Evolutionary conservation across 2,329 filamentous ascomycete genomes (phyloP).

Genomic region (Exophiala sp.): DNA sequence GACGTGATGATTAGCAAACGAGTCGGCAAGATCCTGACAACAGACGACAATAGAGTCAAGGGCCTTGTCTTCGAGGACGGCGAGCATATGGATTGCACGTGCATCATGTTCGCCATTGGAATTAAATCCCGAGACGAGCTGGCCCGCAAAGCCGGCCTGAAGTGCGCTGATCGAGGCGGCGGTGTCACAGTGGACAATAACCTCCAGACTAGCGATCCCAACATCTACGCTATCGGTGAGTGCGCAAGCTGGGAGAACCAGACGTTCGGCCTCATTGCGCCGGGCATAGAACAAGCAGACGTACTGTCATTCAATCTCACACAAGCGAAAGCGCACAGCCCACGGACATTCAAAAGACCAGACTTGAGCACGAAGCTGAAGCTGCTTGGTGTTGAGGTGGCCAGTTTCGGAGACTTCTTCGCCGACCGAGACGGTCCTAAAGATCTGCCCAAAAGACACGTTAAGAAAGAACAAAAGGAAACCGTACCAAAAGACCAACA

Average conservation of each 20-base stretch:
- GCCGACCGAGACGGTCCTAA: conserved; percentile 80
- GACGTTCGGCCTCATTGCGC: conserved; percentile 83
- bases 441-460: conserved; percentile 60
- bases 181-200: conserved; percentile 66
- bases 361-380: conserved; percentile 91
- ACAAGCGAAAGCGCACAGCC: conserved; percentile 68
- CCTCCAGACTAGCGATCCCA: conserved; percentile 65
- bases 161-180: conserved; percentile 68
- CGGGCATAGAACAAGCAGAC: conserved; percentile 89
- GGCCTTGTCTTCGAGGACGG: conserved; percentile 80
- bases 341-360: conserved; percentile 70
- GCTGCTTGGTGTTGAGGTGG: conserved; percentile 83
- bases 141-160: conserved; percentile 65
- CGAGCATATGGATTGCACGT: conserved; percentile 70
- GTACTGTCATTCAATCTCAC: conserved; percentile 88
- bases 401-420: conserved; percentile 91
- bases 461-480: conserved; percentile 39
- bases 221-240: conserved; percentile 85
- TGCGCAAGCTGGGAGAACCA: conserved; percentile 86
- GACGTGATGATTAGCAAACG: conserved; percentile 76
- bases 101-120: conserved; percentile 86
- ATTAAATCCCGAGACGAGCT: conserved; percentile 78
- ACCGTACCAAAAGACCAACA: conserved; percentile 27
- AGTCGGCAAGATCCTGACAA: conserved; percentile 68
- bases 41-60: conserved; percentile 63